Conservation (phyloP, 352 stramenopile species). For the Discostella stelligera region DNA sequence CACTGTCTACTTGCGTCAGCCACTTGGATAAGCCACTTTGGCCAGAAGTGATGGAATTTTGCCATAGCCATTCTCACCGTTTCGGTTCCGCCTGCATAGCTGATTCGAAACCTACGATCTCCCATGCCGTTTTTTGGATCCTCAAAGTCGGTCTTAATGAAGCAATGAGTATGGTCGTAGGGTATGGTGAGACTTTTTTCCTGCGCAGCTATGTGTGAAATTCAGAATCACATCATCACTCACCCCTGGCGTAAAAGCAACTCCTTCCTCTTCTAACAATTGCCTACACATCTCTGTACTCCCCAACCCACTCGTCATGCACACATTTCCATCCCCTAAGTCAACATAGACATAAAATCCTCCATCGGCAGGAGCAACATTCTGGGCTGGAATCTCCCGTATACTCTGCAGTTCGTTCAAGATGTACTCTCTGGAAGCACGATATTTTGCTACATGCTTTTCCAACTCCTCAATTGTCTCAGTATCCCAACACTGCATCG, state of each 20-base stretch:
- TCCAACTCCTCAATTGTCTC: slow-evolving; percentile 80
- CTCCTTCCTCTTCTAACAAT: slow-evolving; percentile 68
- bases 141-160: slow-evolving; percentile 79
- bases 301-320: slow-evolving; percentile 44
- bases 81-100: slow-evolving; percentile 73
- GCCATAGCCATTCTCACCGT: slow-evolving; percentile 59
- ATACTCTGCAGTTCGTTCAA: slow-evolving; percentile 64
- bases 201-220: too few species aligned
- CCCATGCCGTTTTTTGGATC: slow-evolving; percentile 63
- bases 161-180: background rate
- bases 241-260: slow-evolving; percentile 80
- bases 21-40: slow-evolving; percentile 45
- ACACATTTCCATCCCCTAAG: slow-evolving; percentile 68
- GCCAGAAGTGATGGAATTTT: slow-evolving; percentile 71
- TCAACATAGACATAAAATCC: slow-evolving; percentile 87
- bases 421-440: slow-evolving; percentile 64
- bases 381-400: slow-evolving; percentile 57
- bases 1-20: slow-evolving; percentile 1
- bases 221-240: slow-evolving; percentile 4
- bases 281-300: slow-evolving; percentile 60
- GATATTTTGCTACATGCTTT: slow-evolving; percentile 78
- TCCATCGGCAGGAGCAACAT: slow-evolving; percentile 81
- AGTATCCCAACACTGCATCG: slow-evolving; percentile 73
- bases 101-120: slow-evolving; percentile 78
- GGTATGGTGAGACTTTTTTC: background rate